Conservation (phyloP, 2,329 filamentous ascomycete genomes). For the Aspergillus pseudoterreus region DNA sequence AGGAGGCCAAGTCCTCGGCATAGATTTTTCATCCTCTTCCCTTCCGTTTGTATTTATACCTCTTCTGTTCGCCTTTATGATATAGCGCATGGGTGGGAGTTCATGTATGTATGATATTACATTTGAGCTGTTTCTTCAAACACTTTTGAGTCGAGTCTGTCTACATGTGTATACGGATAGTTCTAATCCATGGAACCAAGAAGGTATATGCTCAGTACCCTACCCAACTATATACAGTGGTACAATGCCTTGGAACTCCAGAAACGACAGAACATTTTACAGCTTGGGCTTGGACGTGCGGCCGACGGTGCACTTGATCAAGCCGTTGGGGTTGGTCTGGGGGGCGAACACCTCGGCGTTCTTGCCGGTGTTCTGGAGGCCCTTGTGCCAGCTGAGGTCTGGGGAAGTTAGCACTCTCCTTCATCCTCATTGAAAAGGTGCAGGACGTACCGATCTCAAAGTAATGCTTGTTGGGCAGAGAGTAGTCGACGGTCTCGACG, state of each 20-base stretch:
- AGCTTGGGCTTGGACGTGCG: constrained; percentile 33
- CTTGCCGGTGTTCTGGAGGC: constrained; percentile 87
- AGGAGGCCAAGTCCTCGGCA: constrained; percentile 19
- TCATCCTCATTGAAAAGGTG: too few relatives aligned
- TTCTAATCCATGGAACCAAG: background rate
- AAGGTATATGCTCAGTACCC: constrained; percentile 18
- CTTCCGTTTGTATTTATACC: constrained; percentile 26
- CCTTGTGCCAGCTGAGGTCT: constrained; percentile 98
- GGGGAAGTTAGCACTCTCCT: constrained; percentile 3
- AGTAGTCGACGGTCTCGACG: constrained; percentile 71
- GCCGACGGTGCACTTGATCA: constrained; percentile 86
- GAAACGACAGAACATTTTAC: constrained; percentile 17
- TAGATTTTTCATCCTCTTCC: constrained; percentile 5
- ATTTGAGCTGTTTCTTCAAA: constrained; percentile 1
- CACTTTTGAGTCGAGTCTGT: background rate
- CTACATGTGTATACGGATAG: background rate
- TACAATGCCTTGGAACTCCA: constrained; percentile 16
- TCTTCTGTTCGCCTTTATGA: constrained; percentile 21
- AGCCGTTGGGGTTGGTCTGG: constrained; percentile 86
- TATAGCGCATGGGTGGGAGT: constrained; percentile 42
- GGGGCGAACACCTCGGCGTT: constrained; percentile 95
- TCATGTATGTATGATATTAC: constrained; percentile 17
- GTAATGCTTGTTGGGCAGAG: constrained; percentile 96
- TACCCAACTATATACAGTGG: constrained; percentile 15
- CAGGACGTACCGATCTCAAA: constrained; percentile 80